These are phyloP conservation scores for Hura crepitans DNA, from an alignment of 441 rosid genomes.

Conservation along the genomic window DNA sequence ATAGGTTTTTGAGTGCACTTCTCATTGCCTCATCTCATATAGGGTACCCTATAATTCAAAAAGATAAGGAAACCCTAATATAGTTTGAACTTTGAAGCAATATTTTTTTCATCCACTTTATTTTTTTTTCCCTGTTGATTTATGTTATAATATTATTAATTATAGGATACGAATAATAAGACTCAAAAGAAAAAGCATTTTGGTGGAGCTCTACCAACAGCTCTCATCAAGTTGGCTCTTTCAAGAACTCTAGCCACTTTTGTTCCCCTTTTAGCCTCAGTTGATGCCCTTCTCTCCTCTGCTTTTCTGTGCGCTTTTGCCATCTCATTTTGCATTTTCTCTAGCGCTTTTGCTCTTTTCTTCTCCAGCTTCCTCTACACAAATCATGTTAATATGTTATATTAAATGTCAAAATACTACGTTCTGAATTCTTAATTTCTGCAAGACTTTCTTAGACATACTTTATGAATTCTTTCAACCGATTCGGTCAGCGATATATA, in stretches of 20 bases:
- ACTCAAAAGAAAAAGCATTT: conserved; percentile 64
- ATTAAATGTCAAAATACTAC: too few species aligned
- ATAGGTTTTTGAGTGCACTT: not conserved
- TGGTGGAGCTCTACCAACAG: conserved; percentile 75
- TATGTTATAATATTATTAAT: not conserved
- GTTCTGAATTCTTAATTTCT: too few species aligned
- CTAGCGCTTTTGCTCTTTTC: conserved; percentile 69
- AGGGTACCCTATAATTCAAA: conserved; percentile 32
- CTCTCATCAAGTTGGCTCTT: conserved; percentile 79
- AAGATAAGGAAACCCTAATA: conserved; percentile 19
- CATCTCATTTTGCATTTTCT: conserved; percentile 83
- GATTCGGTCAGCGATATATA: too few species aligned
- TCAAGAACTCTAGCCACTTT: conserved; percentile 72
- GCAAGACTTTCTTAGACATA: too few species aligned
- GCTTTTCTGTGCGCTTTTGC: conserved; percentile 83
- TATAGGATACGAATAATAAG: not conserved
- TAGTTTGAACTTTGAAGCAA: conserved; percentile 13
- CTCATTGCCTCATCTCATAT: conserved; percentile 3
- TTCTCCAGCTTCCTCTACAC: conserved; percentile 89
- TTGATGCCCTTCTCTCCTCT: conserved; percentile 83
- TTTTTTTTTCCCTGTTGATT: not conserved
- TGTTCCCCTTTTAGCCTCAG: conserved; percentile 77
- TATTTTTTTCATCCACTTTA: conserved; percentile 13
- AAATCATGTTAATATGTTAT: too few species aligned
- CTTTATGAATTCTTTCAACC: too few species aligned